Conservation (phyloP, 176 grass and related monocot species). For the Bromus sterilis region DNA sequence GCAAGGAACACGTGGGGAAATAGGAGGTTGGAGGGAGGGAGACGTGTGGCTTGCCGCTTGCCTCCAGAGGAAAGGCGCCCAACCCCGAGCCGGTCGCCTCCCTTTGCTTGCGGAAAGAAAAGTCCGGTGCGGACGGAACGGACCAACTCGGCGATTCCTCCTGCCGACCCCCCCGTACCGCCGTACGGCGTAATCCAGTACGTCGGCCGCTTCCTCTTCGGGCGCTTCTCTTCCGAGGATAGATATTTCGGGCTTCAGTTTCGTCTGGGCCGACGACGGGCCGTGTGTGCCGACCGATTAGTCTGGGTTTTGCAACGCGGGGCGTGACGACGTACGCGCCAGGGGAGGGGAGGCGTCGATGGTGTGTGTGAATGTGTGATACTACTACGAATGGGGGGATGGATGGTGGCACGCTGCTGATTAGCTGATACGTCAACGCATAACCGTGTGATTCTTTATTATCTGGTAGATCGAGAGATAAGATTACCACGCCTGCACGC, state of each 20-base stretch:
- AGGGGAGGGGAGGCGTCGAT: background rate
- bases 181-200: background rate
- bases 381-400: too few relatives aligned
- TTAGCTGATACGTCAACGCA: constrained; percentile 2
- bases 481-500: background rate
- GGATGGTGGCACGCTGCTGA: background rate
- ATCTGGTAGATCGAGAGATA: too few relatives aligned
- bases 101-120: background rate
- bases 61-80: background rate
- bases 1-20: constrained; percentile 38
- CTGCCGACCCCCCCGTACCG: background rate
- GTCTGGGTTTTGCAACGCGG: background rate
- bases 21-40: background rate
- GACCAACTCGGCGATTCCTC: background rate
- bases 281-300: background rate
- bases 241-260: too few relatives aligned
- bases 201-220: too few relatives aligned
- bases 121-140: background rate
- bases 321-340: constrained; percentile 1
- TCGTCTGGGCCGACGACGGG: background rate
- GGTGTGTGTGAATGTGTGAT: background rate
- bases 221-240: too few relatives aligned
- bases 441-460: background rate
- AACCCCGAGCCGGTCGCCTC: background rate
- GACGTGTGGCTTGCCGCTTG: constrained; percentile 21